Evolutionary conservation across 495 filamentous ascomycete species (phyloP), one percentile per base, ranked within the genome.

Genomic region (Penicillium longicatenatum): DNA sequence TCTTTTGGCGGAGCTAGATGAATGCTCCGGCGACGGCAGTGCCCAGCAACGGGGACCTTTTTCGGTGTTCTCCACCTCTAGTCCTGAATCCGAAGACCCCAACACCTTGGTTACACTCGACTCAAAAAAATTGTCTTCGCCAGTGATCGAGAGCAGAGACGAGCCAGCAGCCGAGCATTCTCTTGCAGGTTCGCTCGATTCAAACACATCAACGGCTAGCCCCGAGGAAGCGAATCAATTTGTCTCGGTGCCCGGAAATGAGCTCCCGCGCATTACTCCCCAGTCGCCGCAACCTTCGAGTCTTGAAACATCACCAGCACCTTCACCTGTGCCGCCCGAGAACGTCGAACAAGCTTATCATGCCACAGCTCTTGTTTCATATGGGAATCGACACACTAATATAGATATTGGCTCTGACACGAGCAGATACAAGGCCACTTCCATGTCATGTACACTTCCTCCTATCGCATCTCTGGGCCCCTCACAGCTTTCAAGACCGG

Each of bases 31-130:
- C 20, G 53, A 65, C 39, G 55, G 58, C 22, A 33, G 22, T 26
- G 56, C 59, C 22, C 58, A 65, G 46, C 62, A 65, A 47, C 54
- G 62, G 41, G 62, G 65, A 17, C 62, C 62, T 52, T 65, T 68
- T 29, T 63, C 65, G 49, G 65, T 68, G n/a, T 67, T 67, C 45
- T 65, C 62, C 51, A 48, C 52, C 14, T 54, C 61, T 3, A 52
- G 52, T 10, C 19, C 49, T 21, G 44, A 19, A 1, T 22, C 43
- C 0, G 29, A 55, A 24, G 46, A 53, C 8, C 16, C 22, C 6
- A 17, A 21, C 4, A 5, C 31, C 14, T 14, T n/a, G 20, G 8
- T 6, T 11, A 2, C 2, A 12, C 16, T 51, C 22, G 49, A 37
- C 6, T 51, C 30, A 10, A 37, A 3, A 48, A 9, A 17, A 17